Base-by-base conservation (phyloP, 2,329 filamentous ascomycete genomes). In the Grosmannia serpens region DNA sequence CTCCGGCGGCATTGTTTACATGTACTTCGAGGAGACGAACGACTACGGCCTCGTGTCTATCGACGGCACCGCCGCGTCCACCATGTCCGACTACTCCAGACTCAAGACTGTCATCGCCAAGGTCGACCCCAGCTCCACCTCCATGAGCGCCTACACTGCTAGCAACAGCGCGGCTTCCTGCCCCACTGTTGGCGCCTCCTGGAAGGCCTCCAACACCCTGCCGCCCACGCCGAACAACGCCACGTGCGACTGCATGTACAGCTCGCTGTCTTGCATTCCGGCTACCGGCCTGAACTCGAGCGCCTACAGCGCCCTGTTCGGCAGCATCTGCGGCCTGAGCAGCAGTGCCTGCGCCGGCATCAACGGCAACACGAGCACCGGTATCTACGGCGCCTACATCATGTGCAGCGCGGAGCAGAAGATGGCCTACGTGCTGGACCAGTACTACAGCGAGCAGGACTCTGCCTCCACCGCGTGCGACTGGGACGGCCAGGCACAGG, bases 1-100 rank as follows among this genome's bases (percentile, higher is more conserved):
- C 84, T 95, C 89, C 59, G 94, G 94, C 66, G 94, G 92, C 74
- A 96, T 99, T 65, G 91, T 97, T 71, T 99, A 97, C 82, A 95
- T 96, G 90, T 99, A 94, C 79, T 92, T 91, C 77, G 81, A 96
- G 77, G 91, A 96, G 73, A 75, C 68, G 56, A 97, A 97, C 77
- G 77, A 96, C 71, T 99, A 89, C 69, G 94, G 87, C 73, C 81
- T 96, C 51, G 86, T 91, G 61, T 73, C 79, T 60, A 70, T 89
- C 61, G 63, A 66, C 62, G 70, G 75, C 54, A 80, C 76, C 68
- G 74, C 75, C 50, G 88, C 87, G 63, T 80, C 74, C 63, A 87
- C 85, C 63, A 79, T 89, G 66, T 72, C 83, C 44, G 89, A 96
- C 74, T 99, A 88, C 75, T 79, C 80, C 59, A 80, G 83, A 61